Evolutionary conservation across 306 rosid genomes (phyloP).

Genomic region (Prunus fruticosa): DNA sequence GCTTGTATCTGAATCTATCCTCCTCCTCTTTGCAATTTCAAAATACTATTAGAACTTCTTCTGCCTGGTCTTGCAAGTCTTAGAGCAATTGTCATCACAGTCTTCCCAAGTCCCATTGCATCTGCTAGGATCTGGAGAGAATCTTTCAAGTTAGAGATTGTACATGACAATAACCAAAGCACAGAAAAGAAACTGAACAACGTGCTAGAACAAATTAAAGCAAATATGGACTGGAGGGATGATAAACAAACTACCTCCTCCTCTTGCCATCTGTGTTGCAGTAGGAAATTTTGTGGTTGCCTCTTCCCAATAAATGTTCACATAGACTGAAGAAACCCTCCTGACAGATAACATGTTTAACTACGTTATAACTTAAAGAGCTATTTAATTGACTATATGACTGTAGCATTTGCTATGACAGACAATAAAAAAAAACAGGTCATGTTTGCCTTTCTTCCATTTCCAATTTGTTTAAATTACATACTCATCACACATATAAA

Average conservation of each 20-base stretch:
- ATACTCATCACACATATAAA: constrained; percentile 63
- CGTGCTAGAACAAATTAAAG: neutral
- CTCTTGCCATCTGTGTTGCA: constrained; percentile 78
- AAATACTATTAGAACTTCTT: constrained; percentile 29
- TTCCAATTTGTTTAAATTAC: constrained; percentile 22
- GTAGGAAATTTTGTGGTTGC: constrained; percentile 60
- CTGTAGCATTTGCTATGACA: neutral
- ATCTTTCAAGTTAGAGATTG: constrained; percentile 14
- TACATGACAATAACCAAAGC: neutral
- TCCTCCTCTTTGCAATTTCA: constrained; percentile 25
- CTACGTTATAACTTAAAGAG: neutral
- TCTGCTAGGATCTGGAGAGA: constrained; percentile 65
- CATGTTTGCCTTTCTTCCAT: neutral
- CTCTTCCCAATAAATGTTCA: constrained; percentile 74
- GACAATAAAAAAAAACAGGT: neutral
- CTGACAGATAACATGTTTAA: constrained; percentile 31
- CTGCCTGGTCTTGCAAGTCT: constrained; percentile 55
- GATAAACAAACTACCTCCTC: constrained; percentile 66
- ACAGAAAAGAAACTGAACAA: neutral
- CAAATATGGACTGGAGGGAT: constrained; percentile 4
- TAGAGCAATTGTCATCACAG: constrained; percentile 87
- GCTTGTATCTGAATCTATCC: constrained; percentile 16
- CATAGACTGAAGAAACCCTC: constrained; percentile 56
- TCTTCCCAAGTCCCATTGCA: constrained; percentile 98
- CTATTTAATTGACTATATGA: neutral